Evolutionary conservation across 768 basidiomycete species (phyloP), one percentile per base, ranked within the genome.

Genomic region (Asterophora parasitica): DNA sequence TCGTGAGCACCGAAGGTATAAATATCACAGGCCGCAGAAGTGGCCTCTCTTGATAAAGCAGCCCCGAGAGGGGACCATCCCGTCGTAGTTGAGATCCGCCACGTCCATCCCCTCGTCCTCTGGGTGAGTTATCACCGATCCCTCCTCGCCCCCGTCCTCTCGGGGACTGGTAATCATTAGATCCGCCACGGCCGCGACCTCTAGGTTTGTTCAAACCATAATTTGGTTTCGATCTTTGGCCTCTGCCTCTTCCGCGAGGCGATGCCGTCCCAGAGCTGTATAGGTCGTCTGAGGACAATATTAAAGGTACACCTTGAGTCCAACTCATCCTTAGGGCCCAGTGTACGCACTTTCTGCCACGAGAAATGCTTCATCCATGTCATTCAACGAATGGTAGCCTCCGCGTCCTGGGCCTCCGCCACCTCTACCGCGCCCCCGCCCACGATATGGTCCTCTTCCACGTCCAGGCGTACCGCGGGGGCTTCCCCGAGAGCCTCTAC

Each of bases 11-110:
- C 0, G 84, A 79, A 13, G 70, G 79, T 10, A 91, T 85, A 54
- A 92, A 91, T 10, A 66, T 65, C 53, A 92, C 68, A 0, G 88
- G 88, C n/a, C 71, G 69, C 13, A 90, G 68, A 0, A 81, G 67
- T 1, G 85, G 86, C 23, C 88, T 67, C 32, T 80, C 76, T 19
- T 74, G 65, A 49, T 77, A 72, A 7, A 86, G 66, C 35, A 83
- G 57, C 17, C 68, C 72, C 1, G 84, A 85, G 13, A 85, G 65
- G 4, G 82, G 68, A 2, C 74, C 73, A 38, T 74, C 70, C n/a
- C 62, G 56, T 9, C 66, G 61, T 15, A 66, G 52, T 55, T 64
- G 70, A 30, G 62, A 63, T 11, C 58, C 61, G 8, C 65, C 60
- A 9, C 64, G 62, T 2, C 60, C 65, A 3, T 52, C 47, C n/a